These are phyloP conservation scores for Hypoxylon sp. DNA, from an alignment of 2,329 filamentous ascomycete genomes.

Conservation along the genomic window DNA sequence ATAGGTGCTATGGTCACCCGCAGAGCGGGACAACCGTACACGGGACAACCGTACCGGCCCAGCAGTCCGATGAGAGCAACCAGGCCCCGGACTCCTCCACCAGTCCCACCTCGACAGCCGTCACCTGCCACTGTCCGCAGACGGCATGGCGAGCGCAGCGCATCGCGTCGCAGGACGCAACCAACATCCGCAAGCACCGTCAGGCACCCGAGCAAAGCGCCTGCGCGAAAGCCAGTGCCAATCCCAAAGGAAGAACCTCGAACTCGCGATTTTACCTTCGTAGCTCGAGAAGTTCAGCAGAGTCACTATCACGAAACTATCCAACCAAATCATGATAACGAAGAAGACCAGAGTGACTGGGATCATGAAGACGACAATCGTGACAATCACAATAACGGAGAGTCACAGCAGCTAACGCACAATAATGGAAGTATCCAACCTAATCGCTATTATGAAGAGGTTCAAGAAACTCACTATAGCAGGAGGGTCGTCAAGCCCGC, in stretches of 20 bases:
- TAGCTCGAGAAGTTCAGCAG: background rate
- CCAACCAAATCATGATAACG: background rate
- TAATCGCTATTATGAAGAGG: background rate
- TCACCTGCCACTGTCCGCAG: constrained; percentile 17
- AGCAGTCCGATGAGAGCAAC: constrained; percentile 25
- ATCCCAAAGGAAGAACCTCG: background rate
- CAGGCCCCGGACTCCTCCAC: background rate
- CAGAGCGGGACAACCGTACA: constrained; percentile 16
- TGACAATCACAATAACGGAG: background rate
- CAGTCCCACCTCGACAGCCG: constrained; percentile 6
- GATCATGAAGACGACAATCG: background rate
- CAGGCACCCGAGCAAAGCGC: background rate
- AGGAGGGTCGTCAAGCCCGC: background rate
- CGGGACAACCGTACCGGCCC: constrained; percentile 18
- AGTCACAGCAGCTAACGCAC: background rate
- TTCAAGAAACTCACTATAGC: background rate
- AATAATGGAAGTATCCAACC: background rate
- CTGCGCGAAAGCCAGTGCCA: constrained; percentile 15
- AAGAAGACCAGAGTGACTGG: background rate
- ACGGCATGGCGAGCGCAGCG: constrained; percentile 15
- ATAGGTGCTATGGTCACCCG: background rate
- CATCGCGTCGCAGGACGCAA: background rate
- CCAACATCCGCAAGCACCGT: constrained; percentile 1
- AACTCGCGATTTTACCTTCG: background rate
- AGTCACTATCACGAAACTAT: background rate